These are phyloP conservation scores for Alloteropsis angusta DNA, from an alignment of 202 grass and related monocot species.

Conservation along the genomic window DNA sequence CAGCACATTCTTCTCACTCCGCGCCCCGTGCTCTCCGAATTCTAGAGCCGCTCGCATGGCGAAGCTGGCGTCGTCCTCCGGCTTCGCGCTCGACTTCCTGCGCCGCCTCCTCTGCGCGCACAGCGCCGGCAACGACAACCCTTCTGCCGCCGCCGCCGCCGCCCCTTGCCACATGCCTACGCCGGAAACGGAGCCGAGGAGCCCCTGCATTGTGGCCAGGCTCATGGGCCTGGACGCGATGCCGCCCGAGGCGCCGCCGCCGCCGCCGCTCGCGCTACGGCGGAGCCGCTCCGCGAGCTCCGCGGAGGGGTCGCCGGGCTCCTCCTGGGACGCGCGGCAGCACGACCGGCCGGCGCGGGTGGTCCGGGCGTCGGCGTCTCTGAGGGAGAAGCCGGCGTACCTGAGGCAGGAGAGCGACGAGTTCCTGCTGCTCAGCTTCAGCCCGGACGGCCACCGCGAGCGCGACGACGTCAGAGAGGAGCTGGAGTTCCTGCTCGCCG, in stretches of 20 bases:
- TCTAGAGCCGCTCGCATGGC: slow-evolving; percentile 20
- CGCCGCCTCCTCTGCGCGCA: slow-evolving; percentile 55
- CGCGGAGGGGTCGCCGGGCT: slow-evolving; percentile 23
- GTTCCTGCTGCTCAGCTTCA: slow-evolving; percentile 84
- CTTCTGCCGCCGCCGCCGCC: background rate
- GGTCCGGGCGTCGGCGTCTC: slow-evolving; percentile 8
- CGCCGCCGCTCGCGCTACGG: background rate
- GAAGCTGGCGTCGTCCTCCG: slow-evolving; percentile 38
- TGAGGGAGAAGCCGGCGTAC: slow-evolving; percentile 48
- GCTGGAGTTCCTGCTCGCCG: background rate
- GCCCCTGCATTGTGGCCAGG: slow-evolving; percentile 72
- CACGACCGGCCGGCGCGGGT: background rate
- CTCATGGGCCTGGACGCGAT: slow-evolving; percentile 90
- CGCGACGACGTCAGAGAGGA: background rate
- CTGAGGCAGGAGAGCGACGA: slow-evolving; percentile 61
- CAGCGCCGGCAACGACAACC: background rate
- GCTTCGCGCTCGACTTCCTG: slow-evolving; percentile 37
- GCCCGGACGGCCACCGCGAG: slow-evolving; percentile 22
- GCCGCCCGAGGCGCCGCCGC: slow-evolving; percentile 15
- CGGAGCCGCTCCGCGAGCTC: slow-evolving; percentile 47
- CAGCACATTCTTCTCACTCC: background rate
- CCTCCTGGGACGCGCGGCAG: background rate
- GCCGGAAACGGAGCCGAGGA: slow-evolving; percentile 13
- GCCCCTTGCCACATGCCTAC: background rate
- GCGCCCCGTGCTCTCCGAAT: background rate